Base-by-base conservation (phyloP, 495 filamentous ascomycete genomes). In the Aspergillus panamensis region DNA sequence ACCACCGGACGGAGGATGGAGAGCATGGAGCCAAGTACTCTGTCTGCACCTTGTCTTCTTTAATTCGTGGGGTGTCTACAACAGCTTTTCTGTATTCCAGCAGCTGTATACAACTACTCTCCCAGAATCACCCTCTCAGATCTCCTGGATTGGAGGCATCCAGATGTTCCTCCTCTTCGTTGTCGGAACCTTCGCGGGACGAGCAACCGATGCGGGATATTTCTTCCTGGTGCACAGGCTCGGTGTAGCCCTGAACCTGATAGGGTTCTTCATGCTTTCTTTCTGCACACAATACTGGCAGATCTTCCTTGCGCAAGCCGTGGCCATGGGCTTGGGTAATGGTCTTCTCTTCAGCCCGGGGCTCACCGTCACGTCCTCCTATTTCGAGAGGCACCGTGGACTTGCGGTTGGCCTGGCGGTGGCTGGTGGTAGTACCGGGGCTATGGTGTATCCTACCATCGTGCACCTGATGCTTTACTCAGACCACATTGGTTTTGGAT, bases 361-460 rank as follows among this genome's bases (percentile, higher is more conserved):
- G 1, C 55, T 88, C 16, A 74, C 82, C 1, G 70, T 91, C 14
- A 68, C 86, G 12, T 74, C 79, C 0, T 84, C 85, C 6, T 91
- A 92, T 63, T 95, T 95, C 60, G 68, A 61, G 29, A 78, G 67
- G 56, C 80, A 80, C 21, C 76, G 85, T 7, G 71, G 72, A 3
- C 63, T 90, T 17, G 89, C 87, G 0, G 73, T 90, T 13, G 85
- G 81, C 4, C 64, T 88, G 25, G 77, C 74, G 0, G 84, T 86
- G 0, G 72, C 73, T 30, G 90, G 90, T 0, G 77, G 70, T 43
- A 84, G 82, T 0, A 82, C 81, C 0, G 89, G 89, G 7, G 89
- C 89, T 3, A 67, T 92, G 29, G 62, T 92, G 2, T 89, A 87
- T 62, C 84, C 87, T 0, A 70, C 78, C 49, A 78, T 91, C 52